Percentiles rank a stretch among this genome's conserved stretches.
These are phyloP conservation scores for Metarhizium guizhouense DNA, from an alignment of 2,329 filamentous ascomycete genomes.

Conservation along the genomic window DNA sequence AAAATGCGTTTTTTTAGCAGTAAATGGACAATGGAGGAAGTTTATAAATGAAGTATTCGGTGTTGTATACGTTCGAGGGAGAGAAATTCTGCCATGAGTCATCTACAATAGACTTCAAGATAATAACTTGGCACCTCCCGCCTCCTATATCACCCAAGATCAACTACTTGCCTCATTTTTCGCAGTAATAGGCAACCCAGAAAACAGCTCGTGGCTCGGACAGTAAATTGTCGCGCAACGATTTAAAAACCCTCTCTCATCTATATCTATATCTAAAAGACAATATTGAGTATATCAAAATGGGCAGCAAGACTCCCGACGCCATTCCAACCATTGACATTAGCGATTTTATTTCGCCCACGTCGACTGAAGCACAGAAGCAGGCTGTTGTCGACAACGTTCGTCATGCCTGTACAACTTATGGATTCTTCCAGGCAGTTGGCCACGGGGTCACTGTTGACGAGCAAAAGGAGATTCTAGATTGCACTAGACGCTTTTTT, in stretches of 20 bases:
- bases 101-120: neutral
- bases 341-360: conserved; percentile 13
- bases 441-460: conserved; percentile 19
- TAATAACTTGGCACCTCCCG: neutral
- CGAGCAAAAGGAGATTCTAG: conserved; percentile 11
- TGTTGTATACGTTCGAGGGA: neutral
- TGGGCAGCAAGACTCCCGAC: conserved; percentile 1
- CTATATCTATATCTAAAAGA: neutral
- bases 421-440: conserved; percentile 22
- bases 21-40: neutral
- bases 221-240: too few species aligned
- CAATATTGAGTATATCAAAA: neutral
- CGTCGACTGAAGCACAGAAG: conserved; percentile 11
- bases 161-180: neutral
- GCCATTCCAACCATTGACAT: conserved; percentile 21
- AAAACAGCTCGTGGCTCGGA: neutral
- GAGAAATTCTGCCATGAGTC: neutral
- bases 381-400: conserved; percentile 16
- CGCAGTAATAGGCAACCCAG: neutral
- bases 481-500: conserved; percentile 16
- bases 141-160: neutral
- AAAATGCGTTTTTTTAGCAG: neutral
- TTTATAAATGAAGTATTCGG: neutral
- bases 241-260: neutral
- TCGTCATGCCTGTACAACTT: conserved; percentile 16